Percentiles rank a stretch among this genome's conserved stretches.
phyloP scores from a whole-genome alignment of 345 rosid genomes.

The Raphanus raphanistrum region DNA sequence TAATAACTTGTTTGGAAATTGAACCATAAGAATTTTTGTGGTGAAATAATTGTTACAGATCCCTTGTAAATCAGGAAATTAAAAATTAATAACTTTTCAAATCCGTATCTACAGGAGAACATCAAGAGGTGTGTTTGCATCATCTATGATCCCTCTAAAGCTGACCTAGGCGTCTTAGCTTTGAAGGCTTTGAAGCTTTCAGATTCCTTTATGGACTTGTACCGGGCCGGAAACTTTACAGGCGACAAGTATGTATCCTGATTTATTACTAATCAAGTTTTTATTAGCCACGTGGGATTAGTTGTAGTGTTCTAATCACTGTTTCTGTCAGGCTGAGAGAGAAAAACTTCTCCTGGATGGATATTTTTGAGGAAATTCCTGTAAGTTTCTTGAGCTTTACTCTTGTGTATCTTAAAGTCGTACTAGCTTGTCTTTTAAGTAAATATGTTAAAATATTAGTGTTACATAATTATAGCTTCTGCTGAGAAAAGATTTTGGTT shows the following conservation, averaged over 20 bases:
- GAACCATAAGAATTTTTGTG: not conserved
- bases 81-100: not conserved
- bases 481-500: not conserved
- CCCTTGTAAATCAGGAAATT: not conserved
- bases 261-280: not conserved
- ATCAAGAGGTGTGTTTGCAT: slow-evolving; percentile 96
- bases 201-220: slow-evolving; percentile 94
- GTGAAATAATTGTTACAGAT: not conserved
- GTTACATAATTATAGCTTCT: not conserved
- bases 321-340: slow-evolving; percentile 76
- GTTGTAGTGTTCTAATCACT: slow-evolving; percentile 10
- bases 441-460: not conserved
- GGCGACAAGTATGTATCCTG: slow-evolving; percentile 83
- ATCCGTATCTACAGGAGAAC: slow-evolving; percentile 61
- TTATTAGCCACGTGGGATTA: slow-evolving; percentile 16
- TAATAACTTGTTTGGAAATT: not conserved
- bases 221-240: slow-evolving; percentile 71
- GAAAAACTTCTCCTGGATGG: slow-evolving; percentile 98
- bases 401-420: not conserved
- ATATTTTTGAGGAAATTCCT: slow-evolving; percentile 97
- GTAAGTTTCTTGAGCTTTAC: slow-evolving; percentile 52
- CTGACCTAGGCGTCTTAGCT: slow-evolving; percentile 86
- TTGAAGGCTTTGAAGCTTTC: slow-evolving; percentile 98
- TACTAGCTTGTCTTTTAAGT: not conserved
- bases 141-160: slow-evolving; percentile 94